These are phyloP conservation scores for Bolboschoenus planiculmis DNA, from an alignment of 176 grass and related monocot species.

Conservation along the genomic window DNA sequence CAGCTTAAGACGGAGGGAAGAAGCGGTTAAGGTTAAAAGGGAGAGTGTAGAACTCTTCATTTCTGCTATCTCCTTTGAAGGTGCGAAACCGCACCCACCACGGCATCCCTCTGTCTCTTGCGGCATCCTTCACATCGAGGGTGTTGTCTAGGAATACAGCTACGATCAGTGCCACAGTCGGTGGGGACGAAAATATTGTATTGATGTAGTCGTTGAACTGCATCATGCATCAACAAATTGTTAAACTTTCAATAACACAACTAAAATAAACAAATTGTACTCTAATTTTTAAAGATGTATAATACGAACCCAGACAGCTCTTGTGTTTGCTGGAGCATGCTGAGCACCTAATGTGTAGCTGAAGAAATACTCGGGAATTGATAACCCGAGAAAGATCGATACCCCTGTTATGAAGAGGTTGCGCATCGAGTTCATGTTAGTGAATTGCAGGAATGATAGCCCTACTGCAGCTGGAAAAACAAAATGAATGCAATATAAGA, in stretches of 20 bases:
- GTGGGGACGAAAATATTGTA: constrained; percentile 93
- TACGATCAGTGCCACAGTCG: constrained; percentile 75
- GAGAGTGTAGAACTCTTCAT: constrained; percentile 96
- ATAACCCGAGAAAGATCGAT: constrained; percentile 90
- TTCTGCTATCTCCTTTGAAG: constrained; percentile 88
- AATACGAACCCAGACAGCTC: constrained; percentile 77
- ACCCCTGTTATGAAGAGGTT: constrained; percentile 94
- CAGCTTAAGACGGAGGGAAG: constrained; percentile 66
- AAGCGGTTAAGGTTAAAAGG: constrained; percentile 98
- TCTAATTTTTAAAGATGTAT: background rate
- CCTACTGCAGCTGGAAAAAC: constrained; percentile 63
- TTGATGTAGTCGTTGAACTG: constrained; percentile 99
- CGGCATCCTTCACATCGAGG: constrained; percentile 59
- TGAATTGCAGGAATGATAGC: constrained; percentile 95
- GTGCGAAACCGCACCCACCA: constrained; percentile 81
- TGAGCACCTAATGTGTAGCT: constrained; percentile 63
- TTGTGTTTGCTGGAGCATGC: constrained; percentile 75
- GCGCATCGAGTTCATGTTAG: constrained; percentile 99
- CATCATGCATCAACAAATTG: constrained; percentile 28
- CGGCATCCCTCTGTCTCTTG: constrained; percentile 71
- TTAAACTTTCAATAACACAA: background rate
- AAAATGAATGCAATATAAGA: background rate
- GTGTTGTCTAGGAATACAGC: constrained; percentile 95
- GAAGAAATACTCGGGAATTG: constrained; percentile 98
- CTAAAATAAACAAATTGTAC: background rate